Evolutionary conservation across 345 rosid species (phyloP).

Genomic region (Linum trigynum): DNA sequence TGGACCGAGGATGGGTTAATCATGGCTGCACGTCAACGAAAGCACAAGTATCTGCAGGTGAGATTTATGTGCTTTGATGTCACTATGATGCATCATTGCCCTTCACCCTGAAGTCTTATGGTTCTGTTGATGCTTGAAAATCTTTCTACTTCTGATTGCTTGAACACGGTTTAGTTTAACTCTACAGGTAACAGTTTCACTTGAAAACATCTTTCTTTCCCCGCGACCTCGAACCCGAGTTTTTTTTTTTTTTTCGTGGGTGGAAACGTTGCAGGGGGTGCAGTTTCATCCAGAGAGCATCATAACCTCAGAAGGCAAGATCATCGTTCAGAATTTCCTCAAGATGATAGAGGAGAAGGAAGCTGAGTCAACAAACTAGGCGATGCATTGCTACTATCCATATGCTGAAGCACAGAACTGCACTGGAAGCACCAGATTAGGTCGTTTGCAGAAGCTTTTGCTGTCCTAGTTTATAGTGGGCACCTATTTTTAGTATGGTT

Average conservation of each 20-base stretch:
- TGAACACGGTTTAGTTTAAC: neutral
- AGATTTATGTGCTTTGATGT: neutral
- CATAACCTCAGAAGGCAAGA: constrained; percentile 69
- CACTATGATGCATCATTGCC: neutral
- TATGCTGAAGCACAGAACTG: neutral
- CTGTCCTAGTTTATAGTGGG: too few relatives aligned
- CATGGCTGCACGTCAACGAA: constrained; percentile 92
- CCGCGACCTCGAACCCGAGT: neutral
- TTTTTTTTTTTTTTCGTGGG: too few relatives aligned
- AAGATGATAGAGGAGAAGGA: constrained; percentile 17
- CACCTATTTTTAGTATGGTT: too few relatives aligned
- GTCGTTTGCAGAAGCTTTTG: neutral
- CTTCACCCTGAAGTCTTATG: neutral
- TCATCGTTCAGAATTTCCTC: constrained; percentile 64
- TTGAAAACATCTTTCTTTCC: too few relatives aligned
- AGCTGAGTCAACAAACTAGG: neutral
- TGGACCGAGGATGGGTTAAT: constrained; percentile 89
- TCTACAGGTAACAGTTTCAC: neutral
- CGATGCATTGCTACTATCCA: neutral
- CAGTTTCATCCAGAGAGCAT: constrained; percentile 98
- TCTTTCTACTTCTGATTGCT: neutral
- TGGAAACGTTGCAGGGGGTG: constrained; percentile 58
- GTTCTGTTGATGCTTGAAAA: neutral
- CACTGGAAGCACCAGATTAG: neutral
- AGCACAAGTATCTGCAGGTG: constrained; percentile 74